Conservation (phyloP, 805 yeast genomes). For the Alloascoidea africana region DNA sequence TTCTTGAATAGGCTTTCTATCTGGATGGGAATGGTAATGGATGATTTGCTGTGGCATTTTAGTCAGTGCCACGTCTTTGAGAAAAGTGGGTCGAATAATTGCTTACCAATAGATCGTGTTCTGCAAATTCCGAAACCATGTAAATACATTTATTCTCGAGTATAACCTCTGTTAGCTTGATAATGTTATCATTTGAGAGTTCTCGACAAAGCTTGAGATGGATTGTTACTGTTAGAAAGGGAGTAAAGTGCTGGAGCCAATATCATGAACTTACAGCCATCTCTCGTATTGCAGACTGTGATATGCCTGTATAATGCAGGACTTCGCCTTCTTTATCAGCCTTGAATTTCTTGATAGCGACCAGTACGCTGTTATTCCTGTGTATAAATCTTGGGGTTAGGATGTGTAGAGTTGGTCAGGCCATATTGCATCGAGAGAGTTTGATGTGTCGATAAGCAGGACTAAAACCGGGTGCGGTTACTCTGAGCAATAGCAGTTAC, state of each 20-base stretch:
- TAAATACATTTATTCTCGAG: conserved; percentile 81
- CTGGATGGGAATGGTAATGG: conserved; percentile 89
- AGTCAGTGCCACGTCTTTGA: conserved; percentile 3
- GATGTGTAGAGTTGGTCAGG: too few species aligned
- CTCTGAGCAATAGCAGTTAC: conserved; percentile 3
- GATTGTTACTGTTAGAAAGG: neutral
- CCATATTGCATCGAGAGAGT: too few species aligned
- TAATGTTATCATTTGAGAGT: conserved; percentile 61
- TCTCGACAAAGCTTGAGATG: conserved; percentile 58
- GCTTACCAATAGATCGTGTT: conserved; percentile 59
- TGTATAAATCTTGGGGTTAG: neutral
- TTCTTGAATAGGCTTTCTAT: conserved; percentile 62
- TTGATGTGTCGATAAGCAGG: conserved; percentile 6
- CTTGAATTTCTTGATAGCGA: conserved; percentile 91
- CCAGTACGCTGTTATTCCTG: conserved; percentile 21
- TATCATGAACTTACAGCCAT: conserved; percentile 45
- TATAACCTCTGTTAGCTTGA: conserved; percentile 67
- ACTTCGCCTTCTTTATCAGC: conserved; percentile 87
- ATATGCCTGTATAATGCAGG: conserved; percentile 82
- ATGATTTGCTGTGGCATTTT: conserved; percentile 45
- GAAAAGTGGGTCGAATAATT: conserved; percentile 3
- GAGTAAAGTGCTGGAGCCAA: too few species aligned
- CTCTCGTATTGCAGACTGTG: conserved; percentile 92
- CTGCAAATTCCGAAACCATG: conserved; percentile 93
- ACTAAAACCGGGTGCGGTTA: conserved; percentile 3